Evolutionary conservation across 2,329 filamentous ascomycete genomes (phyloP).

Genomic region (Lachnum nothofagi): DNA sequence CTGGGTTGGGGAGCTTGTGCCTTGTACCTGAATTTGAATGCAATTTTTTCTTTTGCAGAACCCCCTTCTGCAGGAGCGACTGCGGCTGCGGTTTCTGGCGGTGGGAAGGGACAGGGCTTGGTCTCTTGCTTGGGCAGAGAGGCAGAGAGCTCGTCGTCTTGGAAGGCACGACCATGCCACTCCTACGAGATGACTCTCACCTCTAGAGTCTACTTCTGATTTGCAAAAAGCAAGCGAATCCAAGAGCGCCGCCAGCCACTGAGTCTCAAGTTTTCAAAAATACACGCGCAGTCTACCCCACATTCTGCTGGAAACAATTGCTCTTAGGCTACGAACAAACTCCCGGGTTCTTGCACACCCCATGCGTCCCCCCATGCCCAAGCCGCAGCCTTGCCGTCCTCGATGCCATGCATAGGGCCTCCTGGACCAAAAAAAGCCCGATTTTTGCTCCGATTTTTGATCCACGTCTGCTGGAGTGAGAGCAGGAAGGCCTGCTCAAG

Average conservation of each 20-base stretch:
- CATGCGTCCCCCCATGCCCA: slow-evolving; percentile 8
- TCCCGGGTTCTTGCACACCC: slow-evolving; percentile 8
- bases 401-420: slow-evolving; percentile 3
- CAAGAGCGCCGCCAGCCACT: too few species aligned
- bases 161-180: too few species aligned
- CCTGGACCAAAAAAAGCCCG: not conserved
- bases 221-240: too few species aligned
- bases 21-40: not conserved
- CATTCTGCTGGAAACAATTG: not conserved
- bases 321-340: not conserved
- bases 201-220: too few species aligned
- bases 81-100: too few species aligned
- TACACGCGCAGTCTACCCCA: too few species aligned
- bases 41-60: not conserved
- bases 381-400: slow-evolving; percentile 7
- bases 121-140: too few species aligned
- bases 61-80: too few species aligned
- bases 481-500: not conserved
- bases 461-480: not conserved
- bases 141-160: too few species aligned
- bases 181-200: too few species aligned
- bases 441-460: slow-evolving; percentile 3
- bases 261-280: too few species aligned
- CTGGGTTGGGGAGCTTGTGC: not conserved
- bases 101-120: too few species aligned